Percentiles rank a stretch among this genome's conserved stretches.
phyloP scores from a whole-genome alignment of 1,284 basidiomycete genomes.

The Boletus sp. region DNA sequence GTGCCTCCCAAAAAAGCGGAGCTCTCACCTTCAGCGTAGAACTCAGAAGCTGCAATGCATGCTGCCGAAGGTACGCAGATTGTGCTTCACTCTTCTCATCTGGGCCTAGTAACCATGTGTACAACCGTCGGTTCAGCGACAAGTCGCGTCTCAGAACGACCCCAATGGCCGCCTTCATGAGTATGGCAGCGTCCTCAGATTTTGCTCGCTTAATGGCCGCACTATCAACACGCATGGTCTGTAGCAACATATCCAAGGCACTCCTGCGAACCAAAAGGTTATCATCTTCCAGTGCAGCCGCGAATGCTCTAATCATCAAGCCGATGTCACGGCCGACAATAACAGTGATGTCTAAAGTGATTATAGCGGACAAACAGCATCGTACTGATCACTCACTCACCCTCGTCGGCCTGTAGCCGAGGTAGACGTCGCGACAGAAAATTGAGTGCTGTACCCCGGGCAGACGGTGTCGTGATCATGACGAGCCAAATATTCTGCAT shows the following conservation, averaged over 20 bases:
- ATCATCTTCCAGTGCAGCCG: conserved; percentile 87
- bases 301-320: conserved; percentile 90
- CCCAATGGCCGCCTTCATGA: conserved; percentile 78
- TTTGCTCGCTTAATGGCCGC: conserved; percentile 67
- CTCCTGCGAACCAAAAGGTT: conserved; percentile 86
- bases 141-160: conserved; percentile 93
- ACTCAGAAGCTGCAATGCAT: conserved; percentile 72
- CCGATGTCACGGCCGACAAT: conserved; percentile 89
- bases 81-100: conserved; percentile 79
- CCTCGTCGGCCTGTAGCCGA: conserved; percentile 67
- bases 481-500: conserved; percentile 95
- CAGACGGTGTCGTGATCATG: conserved; percentile 87
- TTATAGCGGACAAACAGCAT: conserved; percentile 10
- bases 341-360: conserved; percentile 61
- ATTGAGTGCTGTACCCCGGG: conserved; percentile 87
- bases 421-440: conserved; percentile 85
- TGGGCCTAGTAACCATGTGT: conserved; percentile 89
- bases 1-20: background rate
- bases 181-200: conserved; percentile 67
- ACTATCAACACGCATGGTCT: conserved; percentile 76
- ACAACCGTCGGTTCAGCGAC: conserved; percentile 90
- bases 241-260: conserved; percentile 79
- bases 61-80: conserved; percentile 65
- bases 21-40: conserved; percentile 64
- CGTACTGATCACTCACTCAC: conserved; percentile 40